A percentile compares a stretch with the other conserved stretches of the same genome.
Evolutionary conservation across 352 stramenopile species (phyloP).

Genomic region (Aphanomyces euteiches): DNA sequence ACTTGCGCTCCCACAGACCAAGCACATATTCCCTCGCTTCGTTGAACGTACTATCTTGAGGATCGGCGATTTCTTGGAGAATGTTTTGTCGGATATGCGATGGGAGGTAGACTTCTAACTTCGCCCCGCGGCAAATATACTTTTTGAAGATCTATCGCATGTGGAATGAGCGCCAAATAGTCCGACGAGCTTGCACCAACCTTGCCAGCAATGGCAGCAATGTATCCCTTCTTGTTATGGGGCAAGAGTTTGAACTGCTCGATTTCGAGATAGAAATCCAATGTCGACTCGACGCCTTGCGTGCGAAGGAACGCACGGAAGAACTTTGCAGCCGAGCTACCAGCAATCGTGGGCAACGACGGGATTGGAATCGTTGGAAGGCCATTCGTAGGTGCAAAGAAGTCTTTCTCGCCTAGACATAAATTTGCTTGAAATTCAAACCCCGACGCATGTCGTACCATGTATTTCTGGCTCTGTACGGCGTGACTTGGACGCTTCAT

Average conservation of each 20-base stretch:
- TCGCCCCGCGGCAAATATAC: constrained; percentile 55
- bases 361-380: constrained; percentile 4
- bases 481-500: constrained; percentile 8
- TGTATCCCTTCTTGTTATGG: constrained; percentile 67
- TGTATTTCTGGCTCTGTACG: constrained; percentile 11
- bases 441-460: not conserved
- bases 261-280: constrained; percentile 74
- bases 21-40: constrained; percentile 57
- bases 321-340: constrained; percentile 47
- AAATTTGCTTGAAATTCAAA: not conserved
- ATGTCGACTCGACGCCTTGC: constrained; percentile 45
- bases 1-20: constrained; percentile 48
- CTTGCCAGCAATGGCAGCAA: constrained; percentile 59
- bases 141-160: constrained; percentile 52
- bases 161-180: not conserved
- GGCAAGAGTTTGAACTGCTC: constrained; percentile 64
- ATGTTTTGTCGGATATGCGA: constrained; percentile 60
- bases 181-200: not conserved
- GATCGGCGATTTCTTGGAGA: constrained; percentile 53
- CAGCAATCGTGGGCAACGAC: constrained; percentile 44
- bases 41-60: constrained; percentile 56
- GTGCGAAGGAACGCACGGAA: constrained; percentile 59
- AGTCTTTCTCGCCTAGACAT: constrained; percentile 4
- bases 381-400: constrained; percentile 1
- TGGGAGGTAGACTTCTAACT: constrained; percentile 60